Conservation (phyloP, 139 green algal species). For the Picochlorum sp. region DNA sequence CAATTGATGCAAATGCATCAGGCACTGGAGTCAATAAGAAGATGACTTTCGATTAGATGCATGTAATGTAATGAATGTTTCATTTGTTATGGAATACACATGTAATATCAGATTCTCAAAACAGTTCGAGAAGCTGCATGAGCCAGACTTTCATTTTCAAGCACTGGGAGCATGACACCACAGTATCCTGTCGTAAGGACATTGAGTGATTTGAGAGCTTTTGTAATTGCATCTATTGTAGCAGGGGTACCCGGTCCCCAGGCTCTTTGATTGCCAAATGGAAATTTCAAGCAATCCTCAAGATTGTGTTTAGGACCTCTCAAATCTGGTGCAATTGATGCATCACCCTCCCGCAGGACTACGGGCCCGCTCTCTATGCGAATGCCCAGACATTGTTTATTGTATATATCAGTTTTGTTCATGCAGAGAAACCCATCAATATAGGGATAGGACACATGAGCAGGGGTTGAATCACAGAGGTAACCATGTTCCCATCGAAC, state of each 20-base stretch:
- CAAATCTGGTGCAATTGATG: slow-evolving; percentile 34
- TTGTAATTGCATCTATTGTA: slow-evolving; percentile 29
- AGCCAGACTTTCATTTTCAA: slow-evolving; percentile 36
- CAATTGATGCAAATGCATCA: slow-evolving; percentile 31
- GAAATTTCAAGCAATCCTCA: background rate
- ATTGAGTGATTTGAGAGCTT: slow-evolving; percentile 29
- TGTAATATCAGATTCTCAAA: too few species aligned
- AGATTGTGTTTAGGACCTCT: slow-evolving; percentile 9
- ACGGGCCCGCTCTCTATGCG: too few species aligned
- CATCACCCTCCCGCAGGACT: slow-evolving; percentile 8
- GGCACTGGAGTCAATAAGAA: slow-evolving; percentile 39
- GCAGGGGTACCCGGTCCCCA: slow-evolving; percentile 33
- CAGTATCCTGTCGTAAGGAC: slow-evolving; percentile 25
- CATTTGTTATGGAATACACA: too few species aligned
- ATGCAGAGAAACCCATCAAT: too few species aligned
- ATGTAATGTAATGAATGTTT: too few species aligned
- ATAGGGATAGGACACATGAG: too few species aligned
- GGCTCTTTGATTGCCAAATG: background rate
- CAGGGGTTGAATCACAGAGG: too few species aligned
- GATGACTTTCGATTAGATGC: slow-evolving; percentile 41
- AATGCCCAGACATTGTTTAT: too few species aligned
- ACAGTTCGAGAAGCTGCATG: background rate
- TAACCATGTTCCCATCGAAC: too few species aligned
- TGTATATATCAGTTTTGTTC: too few species aligned
- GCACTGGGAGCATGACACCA: slow-evolving; percentile 50